These are phyloP conservation scores for Gossypium lobatum DNA, from an alignment of 441 rosid genomes.

Conservation along the genomic window DNA sequence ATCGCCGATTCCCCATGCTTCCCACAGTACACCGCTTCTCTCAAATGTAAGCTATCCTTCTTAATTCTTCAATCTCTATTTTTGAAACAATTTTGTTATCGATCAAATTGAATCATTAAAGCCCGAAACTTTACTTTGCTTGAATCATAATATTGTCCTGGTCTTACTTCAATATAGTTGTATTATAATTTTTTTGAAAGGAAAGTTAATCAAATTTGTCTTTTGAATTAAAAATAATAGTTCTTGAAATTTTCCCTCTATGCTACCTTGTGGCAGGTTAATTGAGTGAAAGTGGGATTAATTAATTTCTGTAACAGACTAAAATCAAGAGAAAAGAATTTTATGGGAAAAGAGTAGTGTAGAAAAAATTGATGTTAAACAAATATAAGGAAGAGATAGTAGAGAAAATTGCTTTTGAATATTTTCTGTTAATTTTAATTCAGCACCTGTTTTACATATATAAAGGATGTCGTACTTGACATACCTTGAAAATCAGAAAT, in stretches of 20 bases:
- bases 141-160: background rate
- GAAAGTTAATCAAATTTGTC: background rate
- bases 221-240: background rate
- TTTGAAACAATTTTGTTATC: background rate
- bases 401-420: no score
- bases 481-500: no score
- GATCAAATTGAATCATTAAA: background rate
- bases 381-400: no score
- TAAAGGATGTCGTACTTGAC: no score
- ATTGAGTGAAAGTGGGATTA: background rate
- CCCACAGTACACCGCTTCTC: slow-evolving; percentile 77
- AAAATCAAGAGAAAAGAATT: no score
- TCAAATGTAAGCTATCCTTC: slow-evolving; percentile 53
- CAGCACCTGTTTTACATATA: no score
- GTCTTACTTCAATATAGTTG: background rate
- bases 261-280: background rate
- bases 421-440: no score
- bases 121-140: background rate
- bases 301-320: background rate
- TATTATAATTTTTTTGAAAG: background rate
- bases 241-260: background rate
- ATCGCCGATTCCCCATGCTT: slow-evolving; percentile 78
- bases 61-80: background rate
- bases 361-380: no score
- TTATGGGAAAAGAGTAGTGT: no score